A percentile compares a stretch with the other conserved stretches of the same genome.
Conservation (phyloP, 2,329 filamentous ascomycete genomes). For the Fusarium pseudocircinatum region DNA sequence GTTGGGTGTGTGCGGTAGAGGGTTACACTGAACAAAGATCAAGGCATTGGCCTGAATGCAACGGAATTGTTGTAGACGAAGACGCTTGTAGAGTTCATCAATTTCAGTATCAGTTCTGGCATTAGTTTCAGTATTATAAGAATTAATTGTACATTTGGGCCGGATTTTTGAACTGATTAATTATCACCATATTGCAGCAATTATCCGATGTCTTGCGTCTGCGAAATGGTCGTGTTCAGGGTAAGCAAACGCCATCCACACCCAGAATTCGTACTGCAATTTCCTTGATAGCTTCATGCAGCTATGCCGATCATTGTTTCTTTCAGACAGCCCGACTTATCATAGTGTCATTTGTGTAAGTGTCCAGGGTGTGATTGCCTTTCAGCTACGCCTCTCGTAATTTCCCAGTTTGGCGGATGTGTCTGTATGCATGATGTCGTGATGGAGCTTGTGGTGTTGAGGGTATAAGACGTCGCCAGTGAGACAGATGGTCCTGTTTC, state of each 20-base stretch:
- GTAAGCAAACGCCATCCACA: slow-evolving; percentile 19
- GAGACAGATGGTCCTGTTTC: neutral
- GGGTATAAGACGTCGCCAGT: slow-evolving; percentile 3
- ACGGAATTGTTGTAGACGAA: too few relatives aligned
- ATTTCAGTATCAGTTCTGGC: too few relatives aligned
- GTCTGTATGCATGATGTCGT: neutral
- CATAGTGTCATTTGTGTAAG: neutral
- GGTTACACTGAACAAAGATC: neutral
- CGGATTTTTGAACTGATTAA: too few relatives aligned
- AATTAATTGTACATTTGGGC: too few relatives aligned
- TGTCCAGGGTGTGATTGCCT: neutral
- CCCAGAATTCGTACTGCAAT: neutral
- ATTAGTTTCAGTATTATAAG: too few relatives aligned
- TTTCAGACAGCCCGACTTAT: neutral
- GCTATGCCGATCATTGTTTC: slow-evolving; percentile 21
- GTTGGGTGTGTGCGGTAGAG: neutral
- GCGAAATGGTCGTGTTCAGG: neutral
- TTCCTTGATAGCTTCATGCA: slow-evolving; percentile 7
- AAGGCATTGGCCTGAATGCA: neutral
- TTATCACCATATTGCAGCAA: neutral
- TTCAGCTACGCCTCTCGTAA: neutral
- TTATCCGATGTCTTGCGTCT: rapidly evolving
- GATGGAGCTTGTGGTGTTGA: neutral
- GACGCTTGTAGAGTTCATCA: too few relatives aligned
- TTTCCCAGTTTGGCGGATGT: neutral